Evolutionary conservation across 1,139 yeast species (phyloP).

Genomic region (Blastobotrys elegans): DNA sequence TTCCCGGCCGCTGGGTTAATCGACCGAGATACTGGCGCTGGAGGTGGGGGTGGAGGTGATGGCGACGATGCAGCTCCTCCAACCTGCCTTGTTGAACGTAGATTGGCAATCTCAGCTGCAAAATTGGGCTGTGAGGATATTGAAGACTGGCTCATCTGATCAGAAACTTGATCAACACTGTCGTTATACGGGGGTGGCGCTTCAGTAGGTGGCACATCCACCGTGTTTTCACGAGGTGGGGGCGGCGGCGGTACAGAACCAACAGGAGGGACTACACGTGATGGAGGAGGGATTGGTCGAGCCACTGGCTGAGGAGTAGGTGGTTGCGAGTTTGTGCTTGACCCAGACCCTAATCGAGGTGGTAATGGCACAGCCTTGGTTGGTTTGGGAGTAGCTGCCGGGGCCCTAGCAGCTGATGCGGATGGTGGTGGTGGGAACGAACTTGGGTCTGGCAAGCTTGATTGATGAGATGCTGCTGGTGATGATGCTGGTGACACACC

Average conservation of each 20-base stretch:
- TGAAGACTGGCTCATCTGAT: neutral
- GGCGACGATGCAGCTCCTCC: slow-evolving; percentile 11
- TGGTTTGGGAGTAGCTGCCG: slow-evolving; percentile 5
- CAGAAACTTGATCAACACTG: neutral
- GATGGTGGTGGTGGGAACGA: slow-evolving; percentile 12
- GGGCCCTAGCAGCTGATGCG: neutral
- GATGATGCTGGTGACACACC: slow-evolving; percentile 9
- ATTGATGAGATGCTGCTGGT: slow-evolving; percentile 9
- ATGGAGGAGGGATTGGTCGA: slow-evolving; percentile 13
- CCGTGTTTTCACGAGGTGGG: neutral
- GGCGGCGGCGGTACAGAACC: neutral
- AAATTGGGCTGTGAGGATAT: slow-evolving; percentile 25
- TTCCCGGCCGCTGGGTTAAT: slow-evolving; percentile 16
- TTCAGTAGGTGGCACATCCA: slow-evolving; percentile 1
- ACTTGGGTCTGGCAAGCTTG: slow-evolving; percentile 15
- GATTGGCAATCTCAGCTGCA: slow-evolving; percentile 31
- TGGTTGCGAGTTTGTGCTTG: slow-evolving; percentile 12
- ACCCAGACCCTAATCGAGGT: slow-evolving; percentile 9
- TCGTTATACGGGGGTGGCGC: slow-evolving; percentile 7
- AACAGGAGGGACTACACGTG: neutral
- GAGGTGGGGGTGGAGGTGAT: slow-evolving; percentile 14
- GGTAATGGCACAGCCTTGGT: slow-evolving; percentile 13
- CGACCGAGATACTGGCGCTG: slow-evolving; percentile 13
- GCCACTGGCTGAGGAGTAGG: slow-evolving; percentile 9
- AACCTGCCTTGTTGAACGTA: slow-evolving; percentile 12